phyloP scores from a whole-genome alignment of 331 rosid species.

The Cydonia oblonga region DNA sequence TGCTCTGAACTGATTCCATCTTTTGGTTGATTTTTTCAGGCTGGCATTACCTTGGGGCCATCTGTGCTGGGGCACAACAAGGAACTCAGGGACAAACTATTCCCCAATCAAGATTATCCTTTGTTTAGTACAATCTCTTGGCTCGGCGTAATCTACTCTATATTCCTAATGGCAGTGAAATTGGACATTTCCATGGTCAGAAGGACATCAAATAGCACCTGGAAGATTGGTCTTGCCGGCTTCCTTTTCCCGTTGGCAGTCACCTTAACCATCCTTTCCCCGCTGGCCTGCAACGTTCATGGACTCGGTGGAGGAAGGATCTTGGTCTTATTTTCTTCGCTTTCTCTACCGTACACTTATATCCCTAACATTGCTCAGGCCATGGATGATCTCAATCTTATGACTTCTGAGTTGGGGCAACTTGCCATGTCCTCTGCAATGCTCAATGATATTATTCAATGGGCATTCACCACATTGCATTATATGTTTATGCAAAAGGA shows the following conservation, averaged over 20 bases:
- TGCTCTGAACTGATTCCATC: neutral
- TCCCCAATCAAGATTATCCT: constrained; percentile 9
- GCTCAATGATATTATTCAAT: constrained; percentile 7
- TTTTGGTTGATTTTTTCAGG: constrained; percentile 18
- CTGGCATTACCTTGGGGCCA: constrained; percentile 52
- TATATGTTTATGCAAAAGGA: fast-evolving
- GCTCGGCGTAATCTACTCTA: constrained; percentile 2
- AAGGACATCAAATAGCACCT: constrained; percentile 17
- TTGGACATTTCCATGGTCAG: constrained; percentile 19
- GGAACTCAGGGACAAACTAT: neutral
- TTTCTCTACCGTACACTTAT: neutral
- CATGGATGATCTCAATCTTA: constrained; percentile 29
- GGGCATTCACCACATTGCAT: fast-evolving
- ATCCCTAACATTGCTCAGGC: constrained; percentile 26
- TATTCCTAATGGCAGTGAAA: constrained; percentile 31
- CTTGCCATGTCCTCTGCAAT: constrained; percentile 31
- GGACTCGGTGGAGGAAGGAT: neutral
- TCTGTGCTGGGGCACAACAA: constrained; percentile 25
- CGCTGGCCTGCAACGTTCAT: neutral
- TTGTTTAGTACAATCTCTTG: neutral
- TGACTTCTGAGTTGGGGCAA: constrained; percentile 45
- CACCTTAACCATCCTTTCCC: neutral
- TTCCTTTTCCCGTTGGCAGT: constrained; percentile 3
- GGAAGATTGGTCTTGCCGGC: constrained; percentile 33
- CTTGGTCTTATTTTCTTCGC: neutral